phyloP scores from a whole-genome alignment of 495 filamentous ascomycete species.

The Xylaria venustula region DNA sequence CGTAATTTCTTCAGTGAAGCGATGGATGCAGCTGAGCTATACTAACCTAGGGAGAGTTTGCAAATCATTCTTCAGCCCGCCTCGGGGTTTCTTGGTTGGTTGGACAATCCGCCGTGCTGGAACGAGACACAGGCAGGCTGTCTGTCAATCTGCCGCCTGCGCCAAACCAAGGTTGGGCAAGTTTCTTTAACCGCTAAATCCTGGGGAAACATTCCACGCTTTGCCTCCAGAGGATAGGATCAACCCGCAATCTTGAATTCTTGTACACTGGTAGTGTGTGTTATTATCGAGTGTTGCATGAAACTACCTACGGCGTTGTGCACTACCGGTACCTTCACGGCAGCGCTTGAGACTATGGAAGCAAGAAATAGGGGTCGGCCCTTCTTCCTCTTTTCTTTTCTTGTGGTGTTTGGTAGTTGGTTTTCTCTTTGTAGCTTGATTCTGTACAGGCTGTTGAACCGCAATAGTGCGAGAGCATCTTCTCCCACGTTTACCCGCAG shows the following conservation, averaged over 20 bases:
- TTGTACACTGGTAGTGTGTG: background rate
- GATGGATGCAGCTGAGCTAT: slow-evolving; percentile 11
- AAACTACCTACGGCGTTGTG: too few species aligned
- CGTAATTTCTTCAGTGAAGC: slow-evolving; percentile 8
- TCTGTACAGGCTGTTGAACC: too few species aligned
- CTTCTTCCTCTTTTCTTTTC: slow-evolving; percentile 22
- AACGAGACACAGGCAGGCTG: slow-evolving; percentile 3
- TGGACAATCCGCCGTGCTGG: slow-evolving; percentile 10
- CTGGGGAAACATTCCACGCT: slow-evolving; percentile 10
- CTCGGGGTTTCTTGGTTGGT: background rate
- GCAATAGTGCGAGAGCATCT: too few species aligned
- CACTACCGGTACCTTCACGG: too few species aligned
- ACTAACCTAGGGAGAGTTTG: background rate
- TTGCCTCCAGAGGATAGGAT: slow-evolving; percentile 9
- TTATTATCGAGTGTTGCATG: slow-evolving; percentile 10
- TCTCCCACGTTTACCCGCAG: too few species aligned
- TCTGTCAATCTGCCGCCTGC: slow-evolving; percentile 15
- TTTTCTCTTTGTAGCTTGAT: slow-evolving; percentile 11
- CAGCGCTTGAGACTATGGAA: slow-evolving; percentile 11
- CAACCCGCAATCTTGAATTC: background rate
- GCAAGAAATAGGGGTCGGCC: slow-evolving; percentile 18
- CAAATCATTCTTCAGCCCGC: slow-evolving; percentile 8
- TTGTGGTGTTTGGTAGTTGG: slow-evolving; percentile 17
- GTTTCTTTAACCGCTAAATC: slow-evolving; percentile 15
- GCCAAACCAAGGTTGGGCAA: slow-evolving; percentile 12